phyloP scores from a whole-genome alignment of 2,329 filamentous ascomycete species.

The Claviceps lovelessii region DNA sequence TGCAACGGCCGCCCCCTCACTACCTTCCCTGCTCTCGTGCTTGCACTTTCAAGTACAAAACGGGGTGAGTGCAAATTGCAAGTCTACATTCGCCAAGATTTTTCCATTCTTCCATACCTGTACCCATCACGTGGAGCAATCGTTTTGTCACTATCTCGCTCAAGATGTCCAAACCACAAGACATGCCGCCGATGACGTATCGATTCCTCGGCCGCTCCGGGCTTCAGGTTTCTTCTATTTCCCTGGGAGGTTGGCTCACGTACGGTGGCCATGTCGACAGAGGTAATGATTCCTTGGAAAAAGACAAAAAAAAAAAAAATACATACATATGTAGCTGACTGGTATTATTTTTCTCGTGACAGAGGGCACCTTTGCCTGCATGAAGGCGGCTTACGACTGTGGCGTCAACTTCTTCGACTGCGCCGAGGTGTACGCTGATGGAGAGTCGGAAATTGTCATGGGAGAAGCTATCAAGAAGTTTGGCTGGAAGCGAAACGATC shows the following conservation, averaged over 20 bases:
- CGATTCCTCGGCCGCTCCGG: conserved; percentile 57
- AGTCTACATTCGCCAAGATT: neutral
- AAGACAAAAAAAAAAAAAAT: no score
- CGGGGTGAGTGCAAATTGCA: no score
- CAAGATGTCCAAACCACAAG: conserved; percentile 27
- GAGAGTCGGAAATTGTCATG: conserved; percentile 50
- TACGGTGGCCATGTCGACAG: conserved; percentile 60
- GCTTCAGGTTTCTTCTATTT: conserved; percentile 60
- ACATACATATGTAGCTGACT: neutral
- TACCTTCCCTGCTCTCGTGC: neutral
- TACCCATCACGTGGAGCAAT: neutral
- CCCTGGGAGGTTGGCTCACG: conserved; percentile 58
- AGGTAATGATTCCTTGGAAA: conserved; percentile 25
- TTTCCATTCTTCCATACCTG: neutral
- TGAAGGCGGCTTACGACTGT: conserved; percentile 45
- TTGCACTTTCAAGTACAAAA: neutral
- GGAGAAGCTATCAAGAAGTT: conserved; percentile 45
- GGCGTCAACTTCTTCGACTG: conserved; percentile 52
- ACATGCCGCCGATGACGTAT: conserved; percentile 48
- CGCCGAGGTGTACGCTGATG: conserved; percentile 42
- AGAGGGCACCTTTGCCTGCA: conserved; percentile 38
- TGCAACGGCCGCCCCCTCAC: neutral
- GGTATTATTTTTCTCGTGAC: neutral
- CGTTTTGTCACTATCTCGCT: neutral
- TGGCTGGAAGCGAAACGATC: conserved; percentile 46